These are phyloP conservation scores for Urostyla sp. DNA, from an alignment of 73 alveolate species.

Conservation along the genomic window DNA sequence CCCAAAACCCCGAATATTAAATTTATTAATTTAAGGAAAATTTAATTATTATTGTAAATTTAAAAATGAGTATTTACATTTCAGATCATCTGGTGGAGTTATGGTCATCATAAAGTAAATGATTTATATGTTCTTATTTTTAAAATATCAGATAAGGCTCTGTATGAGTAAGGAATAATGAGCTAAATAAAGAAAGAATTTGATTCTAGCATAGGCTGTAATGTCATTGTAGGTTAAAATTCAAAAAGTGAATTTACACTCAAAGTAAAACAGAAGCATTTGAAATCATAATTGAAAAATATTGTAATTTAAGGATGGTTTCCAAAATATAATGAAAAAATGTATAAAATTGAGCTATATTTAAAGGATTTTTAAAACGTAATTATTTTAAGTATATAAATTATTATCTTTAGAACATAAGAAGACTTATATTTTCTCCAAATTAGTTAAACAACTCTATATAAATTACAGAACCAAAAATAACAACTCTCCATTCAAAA, in stretches of 20 bases:
- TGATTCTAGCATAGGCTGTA: slow-evolving; percentile 13
- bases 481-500: slow-evolving; percentile 27
- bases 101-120: slow-evolving; percentile 43
- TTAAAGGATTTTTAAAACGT: slow-evolving; percentile 5
- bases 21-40: too few relatives aligned
- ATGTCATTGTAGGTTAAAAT: neutral
- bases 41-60: too few relatives aligned
- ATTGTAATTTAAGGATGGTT: neutral
- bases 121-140: neutral
- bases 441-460: too few relatives aligned
- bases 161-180: neutral
- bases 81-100: slow-evolving; percentile 26
- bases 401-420: slow-evolving; percentile 5
- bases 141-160: neutral
- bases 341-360: slow-evolving; percentile 4
- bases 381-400: neutral
- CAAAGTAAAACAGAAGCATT: neutral
- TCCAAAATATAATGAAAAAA: slow-evolving; percentile 22
- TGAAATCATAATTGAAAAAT: neutral
- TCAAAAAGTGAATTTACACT: neutral
- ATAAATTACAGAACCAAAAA: neutral
- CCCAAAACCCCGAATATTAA: too few relatives aligned
- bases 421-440: slow-evolving; percentile 23
- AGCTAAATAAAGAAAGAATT: slow-evolving; percentile 16
- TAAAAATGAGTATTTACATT: slow-evolving; percentile 15